A percentile compares a stretch with the other conserved stretches of the same genome.
Evolutionary conservation across 2,329 filamentous ascomycete genomes (phyloP).

Genomic region (Fusarium xyrophilum): DNA sequence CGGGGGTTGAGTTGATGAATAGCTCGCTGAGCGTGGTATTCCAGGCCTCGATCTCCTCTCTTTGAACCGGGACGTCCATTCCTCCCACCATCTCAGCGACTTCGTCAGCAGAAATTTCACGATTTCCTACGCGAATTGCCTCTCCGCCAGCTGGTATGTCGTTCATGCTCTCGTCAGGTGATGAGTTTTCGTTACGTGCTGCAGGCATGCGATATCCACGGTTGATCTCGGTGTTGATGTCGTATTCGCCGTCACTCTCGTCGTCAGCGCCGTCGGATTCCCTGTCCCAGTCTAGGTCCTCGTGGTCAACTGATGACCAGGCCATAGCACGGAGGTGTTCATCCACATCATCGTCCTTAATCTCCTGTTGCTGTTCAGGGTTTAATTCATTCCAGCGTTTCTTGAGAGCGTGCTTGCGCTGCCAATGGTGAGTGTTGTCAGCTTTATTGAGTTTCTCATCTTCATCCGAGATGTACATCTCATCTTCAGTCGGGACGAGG

Average conservation of each 20-base stretch:
- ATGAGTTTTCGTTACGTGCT: not conserved
- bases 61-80: not conserved
- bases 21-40: constrained; percentile 3
- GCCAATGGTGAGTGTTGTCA: constrained; percentile 51
- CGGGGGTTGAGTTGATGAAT: not conserved
- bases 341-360: constrained; percentile 49
- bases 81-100: not conserved
- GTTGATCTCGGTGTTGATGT: constrained; percentile 24
- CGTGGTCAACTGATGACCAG: constrained; percentile 41
- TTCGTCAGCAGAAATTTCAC: not conserved
- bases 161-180: not conserved
- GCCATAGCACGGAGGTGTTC: constrained; percentile 47
- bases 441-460: constrained; percentile 46
- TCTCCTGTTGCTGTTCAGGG: constrained; percentile 46
- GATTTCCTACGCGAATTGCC: not conserved
- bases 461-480: constrained; percentile 60
- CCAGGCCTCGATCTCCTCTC: constrained; percentile 15
- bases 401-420: constrained; percentile 54
- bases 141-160: not conserved
- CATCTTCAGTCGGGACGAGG: constrained; percentile 56
- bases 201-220: constrained; percentile 29
- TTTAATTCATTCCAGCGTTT: constrained; percentile 52
- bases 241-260: constrained; percentile 25
- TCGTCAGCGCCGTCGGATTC: constrained; percentile 23
- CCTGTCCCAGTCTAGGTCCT: constrained; percentile 26